These are phyloP conservation scores for Rhizoctonia solani DNA, from an alignment of 1,284 basidiomycete species.

Conservation along the genomic window DNA sequence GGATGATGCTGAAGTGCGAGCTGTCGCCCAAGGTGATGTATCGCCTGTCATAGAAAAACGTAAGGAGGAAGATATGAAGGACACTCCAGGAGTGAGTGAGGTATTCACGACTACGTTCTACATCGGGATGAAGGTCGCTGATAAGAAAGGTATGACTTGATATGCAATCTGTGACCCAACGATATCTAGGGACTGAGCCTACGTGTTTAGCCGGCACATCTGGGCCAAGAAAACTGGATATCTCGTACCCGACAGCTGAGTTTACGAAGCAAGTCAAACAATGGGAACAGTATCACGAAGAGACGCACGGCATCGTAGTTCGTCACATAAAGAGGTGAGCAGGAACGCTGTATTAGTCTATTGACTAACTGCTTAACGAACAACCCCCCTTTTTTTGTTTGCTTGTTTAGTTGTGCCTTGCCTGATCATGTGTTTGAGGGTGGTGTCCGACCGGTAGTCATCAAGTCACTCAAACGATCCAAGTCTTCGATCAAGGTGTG, in stretches of 20 bases:
- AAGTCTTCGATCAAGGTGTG: constrained; percentile 80
- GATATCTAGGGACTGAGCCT: neutral
- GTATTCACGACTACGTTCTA: constrained; percentile 96
- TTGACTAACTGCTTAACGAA: constrained; percentile 31
- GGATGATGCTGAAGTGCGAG: constrained; percentile 82
- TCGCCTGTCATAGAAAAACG: constrained; percentile 72
- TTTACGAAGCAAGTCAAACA: constrained; percentile 94
- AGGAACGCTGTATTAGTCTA: constrained; percentile 29
- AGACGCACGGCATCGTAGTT: constrained; percentile 92
- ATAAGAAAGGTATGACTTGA: constrained; percentile 74
- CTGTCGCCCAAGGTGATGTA: constrained; percentile 88
- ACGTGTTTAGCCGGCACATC: constrained; percentile 66
- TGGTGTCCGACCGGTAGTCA: constrained; percentile 69
- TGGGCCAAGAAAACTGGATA: constrained; percentile 84
- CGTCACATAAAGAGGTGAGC: constrained; percentile 90
- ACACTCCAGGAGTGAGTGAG: constrained; percentile 72
- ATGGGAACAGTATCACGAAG: constrained; percentile 95
- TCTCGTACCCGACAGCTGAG: constrained; percentile 95
- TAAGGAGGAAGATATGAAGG: constrained; percentile 79
- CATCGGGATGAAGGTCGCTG: constrained; percentile 92
- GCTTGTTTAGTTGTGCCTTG: constrained; percentile 61
- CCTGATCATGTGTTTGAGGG: constrained; percentile 85
- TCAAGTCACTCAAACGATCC: constrained; percentile 62
- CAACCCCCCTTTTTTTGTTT: constrained; percentile 3
- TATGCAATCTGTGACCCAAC: constrained; percentile 33